These are phyloP conservation scores for Fusarium verrucosum DNA, from an alignment of 2,329 filamentous ascomycete genomes.

Conservation along the genomic window DNA sequence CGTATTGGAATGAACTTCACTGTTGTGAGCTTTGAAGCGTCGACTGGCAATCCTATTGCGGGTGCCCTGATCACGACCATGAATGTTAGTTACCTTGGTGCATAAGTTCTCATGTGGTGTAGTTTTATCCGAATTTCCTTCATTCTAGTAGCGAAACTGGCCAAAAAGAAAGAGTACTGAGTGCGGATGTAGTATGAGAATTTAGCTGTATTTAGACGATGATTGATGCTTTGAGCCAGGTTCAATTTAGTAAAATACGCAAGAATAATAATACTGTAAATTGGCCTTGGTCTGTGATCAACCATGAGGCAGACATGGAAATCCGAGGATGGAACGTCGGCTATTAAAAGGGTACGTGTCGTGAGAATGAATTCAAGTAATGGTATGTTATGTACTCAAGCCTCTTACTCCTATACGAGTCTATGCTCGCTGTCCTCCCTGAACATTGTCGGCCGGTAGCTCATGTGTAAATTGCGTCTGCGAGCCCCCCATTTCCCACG, in stretches of 20 bases:
- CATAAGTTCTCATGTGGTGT: slow-evolving; percentile 57
- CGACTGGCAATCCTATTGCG: slow-evolving; percentile 62
- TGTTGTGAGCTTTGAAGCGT: slow-evolving; percentile 61
- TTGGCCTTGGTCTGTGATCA: no score
- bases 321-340: no score
- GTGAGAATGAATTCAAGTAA: no score
- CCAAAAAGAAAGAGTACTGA: no score
- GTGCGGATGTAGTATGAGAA: no score
- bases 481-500: slow-evolving; percentile 2
- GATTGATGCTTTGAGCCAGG: no score
- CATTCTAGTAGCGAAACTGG: background rate
- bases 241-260: no score
- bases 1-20: slow-evolving; percentile 68
- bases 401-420: background rate
- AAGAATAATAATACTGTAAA: no score
- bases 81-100: slow-evolving; percentile 56
- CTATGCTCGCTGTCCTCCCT: background rate
- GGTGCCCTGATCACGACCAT: slow-evolving; percentile 58
- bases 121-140: background rate
- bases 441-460: background rate
- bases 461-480: background rate
- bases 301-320: no score
- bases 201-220: no score
- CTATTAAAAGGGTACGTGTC: no score
- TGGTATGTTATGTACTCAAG: background rate